Percentiles rank a stretch among this genome's conserved stretches.
Evolutionary conservation across 148 eudicot genomes (phyloP).

Genomic region (Chenopodium quinoa): DNA sequence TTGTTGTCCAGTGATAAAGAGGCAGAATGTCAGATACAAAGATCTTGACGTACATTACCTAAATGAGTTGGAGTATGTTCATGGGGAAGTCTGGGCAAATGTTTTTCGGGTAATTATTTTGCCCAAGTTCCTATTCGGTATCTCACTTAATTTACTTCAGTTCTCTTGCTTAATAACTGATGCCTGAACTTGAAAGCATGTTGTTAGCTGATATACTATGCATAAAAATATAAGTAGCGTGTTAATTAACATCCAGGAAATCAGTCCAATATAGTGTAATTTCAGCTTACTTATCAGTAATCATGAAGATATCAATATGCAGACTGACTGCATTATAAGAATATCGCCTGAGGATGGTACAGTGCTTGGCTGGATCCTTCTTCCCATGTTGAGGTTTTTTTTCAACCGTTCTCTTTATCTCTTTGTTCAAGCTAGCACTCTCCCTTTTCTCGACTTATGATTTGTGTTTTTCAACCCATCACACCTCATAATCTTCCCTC

Average conservation of each 20-base stretch:
- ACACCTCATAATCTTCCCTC: neutral
- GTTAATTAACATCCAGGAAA: neutral
- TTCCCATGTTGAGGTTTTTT: constrained; percentile 67
- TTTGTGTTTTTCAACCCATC: neutral
- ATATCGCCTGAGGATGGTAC: constrained; percentile 58
- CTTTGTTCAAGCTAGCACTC: neutral
- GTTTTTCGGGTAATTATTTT: constrained; percentile 54
- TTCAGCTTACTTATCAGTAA: neutral
- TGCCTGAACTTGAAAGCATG: constrained; percentile 1
- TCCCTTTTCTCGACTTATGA: neutral
- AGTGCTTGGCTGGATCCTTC: constrained; percentile 83
- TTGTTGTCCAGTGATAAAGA: constrained; percentile 50
- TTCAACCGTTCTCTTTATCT: neutral
- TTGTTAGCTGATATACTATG: neutral
- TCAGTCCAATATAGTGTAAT: neutral
- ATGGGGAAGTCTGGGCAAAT: constrained; percentile 97
- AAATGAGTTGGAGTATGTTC: constrained; percentile 80
- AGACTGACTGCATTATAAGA: constrained; percentile 85
- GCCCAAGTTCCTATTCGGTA: neutral
- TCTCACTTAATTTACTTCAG: neutral
- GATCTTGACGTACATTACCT: constrained; percentile 64
- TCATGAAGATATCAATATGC: neutral
- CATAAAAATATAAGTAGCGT: neutral
- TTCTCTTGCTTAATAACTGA: neutral
- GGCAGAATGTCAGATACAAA: constrained; percentile 53